Base-by-base conservation (phyloP, 257 asterid genomes). In the Gentiana straminea region DNA sequence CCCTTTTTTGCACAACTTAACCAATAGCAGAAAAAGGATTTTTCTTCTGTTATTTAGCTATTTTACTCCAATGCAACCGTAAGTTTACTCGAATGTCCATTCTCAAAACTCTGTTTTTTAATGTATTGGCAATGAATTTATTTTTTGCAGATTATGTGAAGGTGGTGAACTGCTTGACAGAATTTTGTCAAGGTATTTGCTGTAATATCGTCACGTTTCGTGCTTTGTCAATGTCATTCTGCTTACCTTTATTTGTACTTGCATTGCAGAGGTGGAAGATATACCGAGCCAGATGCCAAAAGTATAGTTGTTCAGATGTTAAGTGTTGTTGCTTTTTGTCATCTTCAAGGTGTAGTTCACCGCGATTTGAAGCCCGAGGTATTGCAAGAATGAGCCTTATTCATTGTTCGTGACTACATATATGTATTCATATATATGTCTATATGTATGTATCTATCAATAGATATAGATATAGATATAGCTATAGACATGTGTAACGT, bases 301-400 rank as follows among this genome's bases (percentile, higher is more conserved):
- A 80, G 68, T 44, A 78, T 86, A 44, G 79, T 86, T 32, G 77
- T 78, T 66, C 96, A 86, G 64, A 86, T 86, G 74, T 75, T 84
- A 59, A 80, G 76, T 58, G 84, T 86, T 54, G 92, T 84, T 58
- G 81, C 94, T 62, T 86, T 81, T 66, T 86, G 92, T 70, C 96
- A 86, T 75, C 83, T 86, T 35, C 96, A 86, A 78, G 96, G 96
- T 49, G 89, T 86, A 38, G 92, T 86, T 11, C 96, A 86, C 71
- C 89, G 96, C 32, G 96, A 86, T 65, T 68, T 87, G 39, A 87
- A 87, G 71, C 96, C 94, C 13, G 96, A 87, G 96, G 96, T 87
- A 78, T 52, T 61, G 35, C 49, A 51, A 57, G 13, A 45, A 57
- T 2, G 33, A 41, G 35, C 15, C 33, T 10, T 33, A 44, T 41